These are phyloP conservation scores for Xerocomellus amylosporus DNA, from an alignment of 768 basidiomycete species.

Conservation along the genomic window DNA sequence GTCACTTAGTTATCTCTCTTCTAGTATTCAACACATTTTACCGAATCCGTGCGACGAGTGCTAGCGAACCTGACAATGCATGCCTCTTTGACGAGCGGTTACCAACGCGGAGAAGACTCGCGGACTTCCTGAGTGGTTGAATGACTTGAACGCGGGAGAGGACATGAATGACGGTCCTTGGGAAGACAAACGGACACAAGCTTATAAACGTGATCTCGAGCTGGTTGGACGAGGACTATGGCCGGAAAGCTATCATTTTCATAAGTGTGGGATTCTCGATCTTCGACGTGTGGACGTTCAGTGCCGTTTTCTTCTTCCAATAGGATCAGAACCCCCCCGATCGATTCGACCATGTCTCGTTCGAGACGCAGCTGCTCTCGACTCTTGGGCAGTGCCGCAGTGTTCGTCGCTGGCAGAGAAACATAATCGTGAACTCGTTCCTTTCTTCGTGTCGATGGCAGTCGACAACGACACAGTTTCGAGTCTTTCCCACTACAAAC, in stretches of 20 bases:
- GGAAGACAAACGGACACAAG: slow-evolving; percentile 70
- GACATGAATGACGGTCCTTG: slow-evolving; percentile 33
- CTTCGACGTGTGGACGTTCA: neutral
- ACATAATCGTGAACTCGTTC: slow-evolving; percentile 84
- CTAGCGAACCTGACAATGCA: neutral
- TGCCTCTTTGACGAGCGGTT: slow-evolving; percentile 58
- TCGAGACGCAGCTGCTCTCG: slow-evolving; percentile 77
- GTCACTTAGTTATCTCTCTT: too few species aligned
- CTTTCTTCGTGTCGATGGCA: slow-evolving; percentile 68
- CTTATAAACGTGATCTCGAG: slow-evolving; percentile 45
- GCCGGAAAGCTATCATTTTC: slow-evolving; percentile 33
- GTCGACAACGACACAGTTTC: slow-evolving; percentile 27
- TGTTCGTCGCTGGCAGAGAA: slow-evolving; percentile 74
- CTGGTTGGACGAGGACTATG: slow-evolving; percentile 41
- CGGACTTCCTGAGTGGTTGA: slow-evolving; percentile 27
- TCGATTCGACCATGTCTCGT: slow-evolving; percentile 70
- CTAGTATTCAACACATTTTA: too few species aligned
- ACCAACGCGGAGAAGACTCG: slow-evolving; percentile 8
- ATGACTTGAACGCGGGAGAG: slow-evolving; percentile 15
- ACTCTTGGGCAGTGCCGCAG: slow-evolving; percentile 68
- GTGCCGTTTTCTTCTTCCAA: neutral
- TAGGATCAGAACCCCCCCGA: slow-evolving; percentile 44
- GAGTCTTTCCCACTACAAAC: slow-evolving; percentile 56
- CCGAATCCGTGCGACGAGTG: too few species aligned
- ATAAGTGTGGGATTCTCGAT: slow-evolving; percentile 23